Evolutionary conservation across 1,284 basidiomycete genomes (phyloP).

Genomic region (Cutaneotrichosporon cyanovorans): DNA sequence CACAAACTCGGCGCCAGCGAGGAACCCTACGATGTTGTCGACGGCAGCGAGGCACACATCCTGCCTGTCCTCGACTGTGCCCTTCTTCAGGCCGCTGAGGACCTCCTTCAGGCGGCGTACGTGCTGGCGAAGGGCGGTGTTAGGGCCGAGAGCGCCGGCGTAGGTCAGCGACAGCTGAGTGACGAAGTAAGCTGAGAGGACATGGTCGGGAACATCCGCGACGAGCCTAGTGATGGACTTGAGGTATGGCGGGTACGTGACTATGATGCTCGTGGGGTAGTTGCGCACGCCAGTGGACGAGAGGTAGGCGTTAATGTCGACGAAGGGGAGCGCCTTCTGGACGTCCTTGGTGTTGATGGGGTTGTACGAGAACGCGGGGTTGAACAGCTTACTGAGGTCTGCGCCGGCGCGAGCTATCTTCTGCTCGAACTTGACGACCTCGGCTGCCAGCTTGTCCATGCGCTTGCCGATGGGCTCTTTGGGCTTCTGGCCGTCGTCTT

Average conservation of each 20-base stretch:
- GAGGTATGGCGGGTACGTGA: slow-evolving; percentile 77
- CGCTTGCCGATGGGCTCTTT: slow-evolving; percentile 39
- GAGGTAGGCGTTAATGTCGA: slow-evolving; percentile 77
- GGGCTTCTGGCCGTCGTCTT: slow-evolving; percentile 1
- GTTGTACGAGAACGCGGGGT: slow-evolving; percentile 86
- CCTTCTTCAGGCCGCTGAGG: slow-evolving; percentile 77
- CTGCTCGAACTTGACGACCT: slow-evolving; percentile 72
- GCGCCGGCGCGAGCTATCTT: slow-evolving; percentile 71
- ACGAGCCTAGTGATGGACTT: slow-evolving; percentile 63
- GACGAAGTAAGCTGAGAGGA: slow-evolving; percentile 72
- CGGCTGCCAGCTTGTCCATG: slow-evolving; percentile 59
- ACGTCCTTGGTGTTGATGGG: slow-evolving; percentile 64
- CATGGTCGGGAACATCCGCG: slow-evolving; percentile 58
- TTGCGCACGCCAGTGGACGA: slow-evolving; percentile 69
- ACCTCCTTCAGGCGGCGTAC: slow-evolving; percentile 61
- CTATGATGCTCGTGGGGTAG: slow-evolving; percentile 68
- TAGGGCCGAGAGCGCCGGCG: slow-evolving; percentile 61
- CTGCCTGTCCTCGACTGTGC: slow-evolving; percentile 70
- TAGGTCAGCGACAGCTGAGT: slow-evolving; percentile 60
- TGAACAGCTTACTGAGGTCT: slow-evolving; percentile 58
- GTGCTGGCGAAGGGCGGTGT: slow-evolving; percentile 67
- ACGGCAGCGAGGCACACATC: slow-evolving; percentile 52
- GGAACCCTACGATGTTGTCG: slow-evolving; percentile 49
- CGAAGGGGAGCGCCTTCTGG: slow-evolving; percentile 62
- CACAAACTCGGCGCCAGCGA: slow-evolving; percentile 62